Conservation (phyloP, 2,329 filamentous ascomycete species). For the Trichophaea hybrida region DNA sequence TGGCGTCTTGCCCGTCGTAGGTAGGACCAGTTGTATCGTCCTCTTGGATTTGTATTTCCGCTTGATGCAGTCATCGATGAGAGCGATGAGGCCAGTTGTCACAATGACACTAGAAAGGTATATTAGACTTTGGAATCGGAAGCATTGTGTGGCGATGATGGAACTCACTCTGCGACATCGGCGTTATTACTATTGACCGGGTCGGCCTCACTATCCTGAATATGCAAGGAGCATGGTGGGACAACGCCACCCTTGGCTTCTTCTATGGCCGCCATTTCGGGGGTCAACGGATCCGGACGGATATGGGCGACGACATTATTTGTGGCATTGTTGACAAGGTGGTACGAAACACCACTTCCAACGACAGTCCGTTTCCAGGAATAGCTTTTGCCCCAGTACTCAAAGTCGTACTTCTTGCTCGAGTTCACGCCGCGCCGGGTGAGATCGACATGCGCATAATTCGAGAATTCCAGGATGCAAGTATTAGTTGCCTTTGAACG, state of each 20-base stretch:
- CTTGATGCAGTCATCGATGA: slow-evolving; percentile 86
- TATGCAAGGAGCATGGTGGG: slow-evolving; percentile 79
- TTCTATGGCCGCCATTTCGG: slow-evolving; percentile 56
- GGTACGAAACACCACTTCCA: slow-evolving; percentile 61
- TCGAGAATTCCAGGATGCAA: slow-evolving; percentile 87
- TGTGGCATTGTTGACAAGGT: slow-evolving; percentile 56
- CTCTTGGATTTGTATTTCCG: slow-evolving; percentile 37
- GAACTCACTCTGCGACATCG: slow-evolving; percentile 73
- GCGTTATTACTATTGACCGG: slow-evolving; percentile 51
- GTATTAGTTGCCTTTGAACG: slow-evolving; percentile 51
- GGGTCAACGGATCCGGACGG: slow-evolving; percentile 61
- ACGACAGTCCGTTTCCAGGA: slow-evolving; percentile 64
- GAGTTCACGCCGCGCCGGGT: slow-evolving; percentile 51
- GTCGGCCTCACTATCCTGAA: slow-evolving; percentile 49
- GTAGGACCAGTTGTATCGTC: slow-evolving; percentile 39
- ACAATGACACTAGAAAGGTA: slow-evolving; percentile 55
- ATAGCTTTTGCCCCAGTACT: slow-evolving; percentile 83
- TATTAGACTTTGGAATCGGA: slow-evolving; percentile 25
- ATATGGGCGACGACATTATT: slow-evolving; percentile 64
- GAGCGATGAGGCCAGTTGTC: slow-evolving; percentile 71
- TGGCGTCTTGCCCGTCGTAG: slow-evolving; percentile 36
- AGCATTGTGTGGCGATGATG: neutral
- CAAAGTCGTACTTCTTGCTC: slow-evolving; percentile 71
- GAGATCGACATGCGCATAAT: slow-evolving; percentile 85
- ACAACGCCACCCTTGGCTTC: slow-evolving; percentile 73